These are phyloP conservation scores for Salvia splendens DNA, from an alignment of 257 asterid genomes.

Conservation along the genomic window DNA sequence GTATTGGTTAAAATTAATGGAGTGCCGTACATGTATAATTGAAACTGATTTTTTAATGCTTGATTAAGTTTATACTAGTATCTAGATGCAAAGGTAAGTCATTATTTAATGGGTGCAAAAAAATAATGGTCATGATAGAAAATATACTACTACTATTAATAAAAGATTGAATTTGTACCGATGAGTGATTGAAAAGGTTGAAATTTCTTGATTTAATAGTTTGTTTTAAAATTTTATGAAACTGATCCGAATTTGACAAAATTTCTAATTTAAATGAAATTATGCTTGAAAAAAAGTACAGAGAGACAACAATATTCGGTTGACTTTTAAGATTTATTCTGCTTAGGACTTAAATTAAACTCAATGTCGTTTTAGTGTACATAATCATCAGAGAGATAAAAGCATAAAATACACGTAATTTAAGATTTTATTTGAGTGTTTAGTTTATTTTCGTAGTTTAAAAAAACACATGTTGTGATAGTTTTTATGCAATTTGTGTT, in stretches of 20 bases:
- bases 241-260: no score
- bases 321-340: constrained; percentile 47
- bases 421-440: background rate
- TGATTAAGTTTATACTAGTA: background rate
- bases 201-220: no score
- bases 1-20: background rate
- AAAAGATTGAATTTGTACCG: no score
- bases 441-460: background rate
- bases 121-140: background rate
- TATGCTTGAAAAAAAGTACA: constrained; percentile 40
- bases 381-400: background rate
- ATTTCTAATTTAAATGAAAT: no score
- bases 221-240: no score
- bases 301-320: constrained; percentile 49
- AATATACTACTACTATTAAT: background rate
- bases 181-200: no score
- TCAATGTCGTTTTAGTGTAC: background rate
- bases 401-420: no score
- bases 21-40: background rate
- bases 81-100: no score
- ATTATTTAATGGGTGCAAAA: background rate
- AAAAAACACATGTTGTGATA: background rate
- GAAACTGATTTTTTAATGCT: background rate
- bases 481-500: background rate
- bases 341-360: background rate